Conservation (phyloP, 73 alveolate species). For the Paramecium sexaurelia region DNA sequence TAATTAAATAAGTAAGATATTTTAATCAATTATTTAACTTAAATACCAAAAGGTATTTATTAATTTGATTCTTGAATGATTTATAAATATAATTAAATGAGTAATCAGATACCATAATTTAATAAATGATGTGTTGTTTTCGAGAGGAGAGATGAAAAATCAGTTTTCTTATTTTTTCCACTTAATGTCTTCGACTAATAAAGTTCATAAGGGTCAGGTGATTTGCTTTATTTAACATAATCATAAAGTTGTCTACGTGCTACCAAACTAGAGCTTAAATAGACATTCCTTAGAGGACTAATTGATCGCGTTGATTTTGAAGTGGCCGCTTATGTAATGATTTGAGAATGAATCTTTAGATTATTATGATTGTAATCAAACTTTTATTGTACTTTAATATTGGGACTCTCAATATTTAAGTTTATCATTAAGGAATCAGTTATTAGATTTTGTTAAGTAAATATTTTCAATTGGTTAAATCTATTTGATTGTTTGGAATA, state of each 20-base stretch:
- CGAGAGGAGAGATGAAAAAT: neutral
- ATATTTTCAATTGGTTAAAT: neutral
- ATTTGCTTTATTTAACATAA: neutral
- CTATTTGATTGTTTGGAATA: neutral
- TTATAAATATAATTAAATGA: neutral
- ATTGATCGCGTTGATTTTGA: neutral
- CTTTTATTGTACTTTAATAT: neutral
- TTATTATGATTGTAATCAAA: neutral
- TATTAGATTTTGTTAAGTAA: neutral
- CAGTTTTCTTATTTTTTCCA: neutral
- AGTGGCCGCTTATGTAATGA: neutral
- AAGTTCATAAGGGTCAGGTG: neutral
- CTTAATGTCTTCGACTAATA: neutral
- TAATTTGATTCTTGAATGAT: neutral
- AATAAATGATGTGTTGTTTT: neutral
- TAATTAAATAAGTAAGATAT: too few relatives aligned
- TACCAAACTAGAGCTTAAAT: neutral
- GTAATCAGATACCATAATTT: neutral
- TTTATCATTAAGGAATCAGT: neutral
- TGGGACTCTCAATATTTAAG: neutral
- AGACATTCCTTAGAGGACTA: neutral
- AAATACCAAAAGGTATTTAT: neutral
- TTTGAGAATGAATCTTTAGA: neutral
- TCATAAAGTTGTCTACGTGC: neutral
- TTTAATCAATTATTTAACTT: too few relatives aligned